These are phyloP conservation scores for Chaetoceros tenuissimus DNA, from an alignment of 108 stramenopile species.

Conservation along the genomic window DNA sequence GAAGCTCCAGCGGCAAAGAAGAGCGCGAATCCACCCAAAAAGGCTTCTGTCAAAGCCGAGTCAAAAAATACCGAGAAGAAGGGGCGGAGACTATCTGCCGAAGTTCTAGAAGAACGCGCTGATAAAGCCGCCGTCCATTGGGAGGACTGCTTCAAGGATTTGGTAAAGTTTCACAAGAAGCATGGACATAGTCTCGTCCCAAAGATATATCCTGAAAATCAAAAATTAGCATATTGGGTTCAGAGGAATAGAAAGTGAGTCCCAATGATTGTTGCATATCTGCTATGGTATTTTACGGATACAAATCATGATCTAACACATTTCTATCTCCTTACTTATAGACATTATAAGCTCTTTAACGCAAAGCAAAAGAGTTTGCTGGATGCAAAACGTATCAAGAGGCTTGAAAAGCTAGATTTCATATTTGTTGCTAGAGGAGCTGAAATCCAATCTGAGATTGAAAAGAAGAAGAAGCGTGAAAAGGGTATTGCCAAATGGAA, in stretches of 20 bases:
- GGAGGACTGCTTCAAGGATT: slow-evolving; percentile 4
- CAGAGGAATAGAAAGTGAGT: too few relatives aligned
- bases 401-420: neutral
- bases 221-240: slow-evolving; percentile 4
- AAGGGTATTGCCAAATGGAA: neutral
- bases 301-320: too few relatives aligned
- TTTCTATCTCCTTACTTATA: neutral
- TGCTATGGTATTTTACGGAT: too few relatives aligned
- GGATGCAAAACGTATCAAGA: neutral
- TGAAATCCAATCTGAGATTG: neutral
- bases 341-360: neutral
- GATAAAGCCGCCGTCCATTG: slow-evolving; percentile 3
- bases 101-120: neutral
- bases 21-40: neutral
- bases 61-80: neutral
- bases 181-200: slow-evolving; percentile 12
- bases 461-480: neutral
- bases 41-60: neutral
- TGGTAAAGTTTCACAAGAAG: neutral
- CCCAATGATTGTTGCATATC: too few relatives aligned
- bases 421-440: neutral
- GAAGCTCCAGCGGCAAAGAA: neutral
- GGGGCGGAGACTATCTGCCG: neutral
- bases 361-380: neutral
- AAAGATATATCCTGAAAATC: neutral